phyloP scores from a whole-genome alignment of 1,284 basidiomycete genomes.

The Apiotrichum veenhuisii region DNA sequence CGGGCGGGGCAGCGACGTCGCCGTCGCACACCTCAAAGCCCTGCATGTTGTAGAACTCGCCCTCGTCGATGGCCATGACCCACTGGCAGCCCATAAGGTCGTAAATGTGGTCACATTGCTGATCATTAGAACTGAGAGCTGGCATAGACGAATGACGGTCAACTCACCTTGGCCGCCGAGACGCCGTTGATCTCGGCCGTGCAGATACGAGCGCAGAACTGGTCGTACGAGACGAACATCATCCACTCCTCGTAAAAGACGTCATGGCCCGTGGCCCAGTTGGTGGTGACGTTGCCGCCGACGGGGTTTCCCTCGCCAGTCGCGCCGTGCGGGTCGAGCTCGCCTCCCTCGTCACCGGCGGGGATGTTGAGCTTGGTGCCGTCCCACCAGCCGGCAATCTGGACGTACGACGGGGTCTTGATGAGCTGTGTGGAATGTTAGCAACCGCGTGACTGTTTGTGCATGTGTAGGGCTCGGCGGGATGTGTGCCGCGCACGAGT shows the following conservation, averaged over 20 bases:
- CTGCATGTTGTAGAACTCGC: slow-evolving; percentile 45
- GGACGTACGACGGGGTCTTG: slow-evolving; percentile 49
- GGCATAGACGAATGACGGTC: too few species aligned
- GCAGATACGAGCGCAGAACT: slow-evolving; percentile 52
- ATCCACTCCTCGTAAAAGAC: slow-evolving; percentile 56
- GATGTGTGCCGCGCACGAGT: too few species aligned
- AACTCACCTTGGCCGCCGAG: slow-evolving; percentile 32
- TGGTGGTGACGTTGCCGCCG: slow-evolving; percentile 56
- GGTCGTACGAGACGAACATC: slow-evolving; percentile 48
- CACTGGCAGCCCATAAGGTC: slow-evolving; percentile 51
- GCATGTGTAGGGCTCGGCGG: too few species aligned
- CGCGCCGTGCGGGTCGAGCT: slow-evolving; percentile 54
- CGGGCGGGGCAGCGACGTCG: slow-evolving; percentile 48
- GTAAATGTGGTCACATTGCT: slow-evolving; percentile 47
- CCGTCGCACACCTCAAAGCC: slow-evolving; percentile 49
- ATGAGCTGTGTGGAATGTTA: slow-evolving; percentile 29
- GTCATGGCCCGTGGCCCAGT: slow-evolving; percentile 50
- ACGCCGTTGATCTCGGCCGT: slow-evolving; percentile 44
- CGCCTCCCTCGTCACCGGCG: slow-evolving; percentile 51
- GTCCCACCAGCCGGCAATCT: slow-evolving; percentile 52
- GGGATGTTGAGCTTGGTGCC: slow-evolving; percentile 48
- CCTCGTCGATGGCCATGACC: slow-evolving; percentile 47
- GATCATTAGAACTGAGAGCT: too few species aligned
- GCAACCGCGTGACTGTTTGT: too few species aligned
- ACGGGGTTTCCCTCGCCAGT: slow-evolving; percentile 54